Evolutionary conservation across 257 asterid species (phyloP), one percentile per base, ranked within the genome.

Genomic region (Solanum corneliomulleri): DNA sequence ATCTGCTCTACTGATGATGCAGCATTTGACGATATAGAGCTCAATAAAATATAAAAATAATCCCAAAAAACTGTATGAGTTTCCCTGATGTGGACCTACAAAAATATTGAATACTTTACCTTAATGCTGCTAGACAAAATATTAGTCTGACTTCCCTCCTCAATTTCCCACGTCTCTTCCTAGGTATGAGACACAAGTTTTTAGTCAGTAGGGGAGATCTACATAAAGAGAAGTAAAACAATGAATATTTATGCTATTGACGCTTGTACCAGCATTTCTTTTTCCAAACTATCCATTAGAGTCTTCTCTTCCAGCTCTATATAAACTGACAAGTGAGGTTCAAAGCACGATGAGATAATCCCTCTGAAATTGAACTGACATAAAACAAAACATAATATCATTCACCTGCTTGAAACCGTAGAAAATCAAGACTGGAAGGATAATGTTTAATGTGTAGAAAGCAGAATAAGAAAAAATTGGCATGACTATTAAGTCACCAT

Each of bases 111-210:
- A 80, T 80, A 80, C 66, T 2, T 85, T 91, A 96, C 99, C 98
- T 97, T 98, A 94, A 96, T 95, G 89, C 99, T 96, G 94, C 99
- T 97, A 68, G 98, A 93, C 89, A 97, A 94, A 86, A 97, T 93
- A 90, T 97, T 90, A 83, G 95, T 97, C 89, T 97, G 98, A 90
- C 98, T 93, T 84, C 99, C 99, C 90, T 97, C 99, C 89, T 97
- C 99, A 82, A 94, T 92, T 56, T 95, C 97, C 99, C 99, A 97
- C 64, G 98, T 94, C 90, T 97, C 99, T 92, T 97, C 99, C 99
- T 97, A 95, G 82, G 88, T 47, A 88, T 68, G 86, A 85, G 89
- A 85, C 76, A 71, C 56, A 89, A 85, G 86, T 71, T 39, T 35
- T 64, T 86, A 69, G 84, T 87, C 81, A 85, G 89, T 72, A 80